Base-by-base conservation (phyloP, 108 stramenopile species). In the Schizochytrium sp. region DNA sequence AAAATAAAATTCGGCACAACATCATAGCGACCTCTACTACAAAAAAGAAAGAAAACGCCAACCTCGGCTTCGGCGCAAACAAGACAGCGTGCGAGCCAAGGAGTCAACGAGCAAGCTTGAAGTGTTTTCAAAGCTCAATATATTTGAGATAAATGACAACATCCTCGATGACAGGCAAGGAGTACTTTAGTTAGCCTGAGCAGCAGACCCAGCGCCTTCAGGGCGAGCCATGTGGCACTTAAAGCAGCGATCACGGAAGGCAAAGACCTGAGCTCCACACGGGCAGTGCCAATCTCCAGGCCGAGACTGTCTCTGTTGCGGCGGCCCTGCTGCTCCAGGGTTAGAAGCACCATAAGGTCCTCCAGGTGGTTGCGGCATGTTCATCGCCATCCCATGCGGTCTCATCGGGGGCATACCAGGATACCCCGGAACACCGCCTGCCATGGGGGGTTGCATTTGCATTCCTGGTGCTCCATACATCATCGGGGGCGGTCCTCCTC, bases 261-360 rank as follows among this genome's bases (percentile, higher is more conserved):
- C 76, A 83, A 83, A 83, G 28, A 83, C 76, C 47, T 38, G 49
- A 5, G 76, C 53, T 38, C 53, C 50, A 28, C 76, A 83, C 0
- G 76, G 5, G 47, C 76, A 83, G 76, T 49, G 49, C 76, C 76
- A 83, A 50, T 83, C 76, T 10, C 76, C 76, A 10, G 76, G 76
- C 42, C 64, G 64, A 38, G 64, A 69, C 8, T 38, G 64, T 44
- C 42, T 38, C 28, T 69, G 64, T 44, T 38, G 64, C 12, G 42
- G 64, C 64, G 44, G 28, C 28, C 28, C 28, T 28, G 28, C 28
- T 28, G 28, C 28, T 28, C 28, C 28, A 28, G 28, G 28, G 28
- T 28, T 69, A 8, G 64, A 44, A 1, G 64, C 64, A 44, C 64
- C 64, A 3, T 69, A 69, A 38, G 19, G 19, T 1, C 42, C 19